Conservation (phyloP, 495 filamentous ascomycete genomes). For the Penicillium waksmanii region DNA sequence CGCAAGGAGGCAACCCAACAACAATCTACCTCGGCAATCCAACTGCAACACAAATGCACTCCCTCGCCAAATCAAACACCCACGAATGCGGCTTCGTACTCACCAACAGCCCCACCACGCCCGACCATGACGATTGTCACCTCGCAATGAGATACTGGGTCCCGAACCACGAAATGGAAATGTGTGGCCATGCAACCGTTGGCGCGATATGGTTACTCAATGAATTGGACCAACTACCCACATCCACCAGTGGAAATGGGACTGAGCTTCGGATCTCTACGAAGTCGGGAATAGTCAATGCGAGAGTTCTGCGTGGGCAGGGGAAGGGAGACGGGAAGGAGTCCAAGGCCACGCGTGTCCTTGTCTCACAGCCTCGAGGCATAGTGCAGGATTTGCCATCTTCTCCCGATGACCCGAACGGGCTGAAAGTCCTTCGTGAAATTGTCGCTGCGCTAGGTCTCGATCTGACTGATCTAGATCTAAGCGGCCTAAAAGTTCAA, state of each 20-base stretch:
- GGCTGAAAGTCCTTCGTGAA: not conserved
- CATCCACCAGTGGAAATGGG: not conserved
- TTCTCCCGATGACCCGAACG: too few relatives aligned
- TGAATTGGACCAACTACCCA: constrained; percentile 4
- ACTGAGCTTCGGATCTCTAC: constrained; percentile 14
- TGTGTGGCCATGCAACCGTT: constrained; percentile 20
- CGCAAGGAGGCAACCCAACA: constrained; percentile 13
- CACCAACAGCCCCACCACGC: not conserved
- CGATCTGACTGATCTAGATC: not conserved
- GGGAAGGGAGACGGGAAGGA: not conserved
- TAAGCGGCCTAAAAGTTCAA: not conserved
- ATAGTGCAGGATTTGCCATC: not conserved
- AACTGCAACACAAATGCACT: constrained; percentile 11
- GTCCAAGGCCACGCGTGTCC: not conserved
- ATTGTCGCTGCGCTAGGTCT: constrained; percentile 12
- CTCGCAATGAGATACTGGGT: constrained; percentile 15
- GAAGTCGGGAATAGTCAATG: constrained; percentile 13
- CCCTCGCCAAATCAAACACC: not conserved
- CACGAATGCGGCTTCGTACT: constrained; percentile 20
- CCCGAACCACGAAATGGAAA: constrained; percentile 21
- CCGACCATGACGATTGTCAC: constrained; percentile 2
- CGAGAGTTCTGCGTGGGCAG: not conserved
- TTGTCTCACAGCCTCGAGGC: constrained; percentile 9
- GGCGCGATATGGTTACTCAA: constrained; percentile 18
- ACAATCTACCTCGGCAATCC: constrained; percentile 13